Base-by-base conservation (phyloP, 2,329 filamentous ascomycete genomes). In the Aureobasidium leucospermi region DNA sequence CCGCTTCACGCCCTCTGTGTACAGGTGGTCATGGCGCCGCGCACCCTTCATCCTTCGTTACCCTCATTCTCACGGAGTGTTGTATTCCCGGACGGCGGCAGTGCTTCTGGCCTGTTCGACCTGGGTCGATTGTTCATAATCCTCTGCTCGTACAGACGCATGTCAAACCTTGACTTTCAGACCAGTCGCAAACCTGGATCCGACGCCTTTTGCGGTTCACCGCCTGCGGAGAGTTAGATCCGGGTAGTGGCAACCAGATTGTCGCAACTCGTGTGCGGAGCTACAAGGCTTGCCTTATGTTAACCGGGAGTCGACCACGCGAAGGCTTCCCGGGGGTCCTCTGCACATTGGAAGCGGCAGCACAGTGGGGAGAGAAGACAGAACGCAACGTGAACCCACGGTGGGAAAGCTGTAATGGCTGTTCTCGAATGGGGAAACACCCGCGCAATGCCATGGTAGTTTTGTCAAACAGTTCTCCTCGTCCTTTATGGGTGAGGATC, bases 51-150 rank as follows among this genome's bases (percentile, higher is more conserved):
- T 36, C 2, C 11, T 49, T 16, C 46, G 34, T 52, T 52, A 29
- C 34, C 47, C 47, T 49, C 47, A 49, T 13, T 49, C 32, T n/a
- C 47, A 38, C 23, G 47, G 32, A 49, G 47, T 49, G 47, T 49
- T 49, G 47, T 47, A 49, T 49, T 28, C 32, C 7, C 29, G 47
- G 47, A 38, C 19, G 47, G 32, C 47, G 32, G 47, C 32, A 49
- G 1, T 15, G n/a, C 47, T 19, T 49, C 47, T n/a, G 47, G 10
- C 16, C 15, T 49, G 47, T 11, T 34, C 45, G 47, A 38, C 47
- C 47, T 49, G n/a, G 32, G 47, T 49, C 47, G 47, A 47, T 38
- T 6, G 47, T 49, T 11, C 31, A 31, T 49, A 49, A 49, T 32
- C 47, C 31, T 36, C 11, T 28, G 29, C 31, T 31, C 31, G 16